These are phyloP conservation scores for Xanthoconium purpureum DNA, from an alignment of 768 basidiomycete species.

Conservation along the genomic window DNA sequence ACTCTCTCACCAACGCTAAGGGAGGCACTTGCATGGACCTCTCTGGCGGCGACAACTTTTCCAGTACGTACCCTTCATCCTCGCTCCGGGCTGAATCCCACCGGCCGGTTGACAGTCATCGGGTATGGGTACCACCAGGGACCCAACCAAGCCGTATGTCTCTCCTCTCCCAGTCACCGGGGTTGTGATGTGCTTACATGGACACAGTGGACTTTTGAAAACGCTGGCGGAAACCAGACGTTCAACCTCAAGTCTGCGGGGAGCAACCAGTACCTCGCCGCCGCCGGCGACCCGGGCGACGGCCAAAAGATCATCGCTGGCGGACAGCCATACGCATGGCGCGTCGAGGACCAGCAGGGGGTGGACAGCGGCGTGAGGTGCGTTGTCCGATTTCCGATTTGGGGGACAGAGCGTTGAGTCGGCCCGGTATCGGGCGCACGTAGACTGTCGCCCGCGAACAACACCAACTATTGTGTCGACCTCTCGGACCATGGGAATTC, in stretches of 20 bases:
- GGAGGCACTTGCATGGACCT: constrained; percentile 53
- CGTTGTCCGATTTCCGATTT: constrained; percentile 6
- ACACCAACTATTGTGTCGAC: constrained; percentile 44
- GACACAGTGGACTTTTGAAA: constrained; percentile 46
- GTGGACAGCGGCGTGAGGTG: constrained; percentile 40
- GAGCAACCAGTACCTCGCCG: constrained; percentile 40
- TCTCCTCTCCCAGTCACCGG: too few relatives aligned
- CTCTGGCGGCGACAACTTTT: constrained; percentile 48
- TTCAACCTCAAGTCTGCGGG: constrained; percentile 45
- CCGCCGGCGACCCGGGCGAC: constrained; percentile 31
- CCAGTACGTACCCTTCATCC: constrained; percentile 34
- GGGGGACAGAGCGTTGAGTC: too few relatives aligned
- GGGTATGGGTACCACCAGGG: constrained; percentile 44
- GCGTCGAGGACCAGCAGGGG: constrained; percentile 46
- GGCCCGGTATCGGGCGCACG: too few relatives aligned
- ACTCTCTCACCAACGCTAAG: constrained; percentile 50
- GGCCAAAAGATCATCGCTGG: constrained; percentile 41
- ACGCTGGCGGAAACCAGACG: constrained; percentile 10
- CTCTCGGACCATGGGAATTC: constrained; percentile 45
- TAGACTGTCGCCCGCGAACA: constrained; percentile 45
- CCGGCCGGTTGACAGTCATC: constrained; percentile 36
- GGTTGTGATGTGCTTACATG: not conserved
- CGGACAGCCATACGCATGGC: constrained; percentile 42
- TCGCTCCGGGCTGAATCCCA: not conserved
- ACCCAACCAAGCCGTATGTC: constrained; percentile 47